phyloP scores from a whole-genome alignment of 2,329 filamentous ascomycete genomes.

The Colletotrichum scovillei region DNA sequence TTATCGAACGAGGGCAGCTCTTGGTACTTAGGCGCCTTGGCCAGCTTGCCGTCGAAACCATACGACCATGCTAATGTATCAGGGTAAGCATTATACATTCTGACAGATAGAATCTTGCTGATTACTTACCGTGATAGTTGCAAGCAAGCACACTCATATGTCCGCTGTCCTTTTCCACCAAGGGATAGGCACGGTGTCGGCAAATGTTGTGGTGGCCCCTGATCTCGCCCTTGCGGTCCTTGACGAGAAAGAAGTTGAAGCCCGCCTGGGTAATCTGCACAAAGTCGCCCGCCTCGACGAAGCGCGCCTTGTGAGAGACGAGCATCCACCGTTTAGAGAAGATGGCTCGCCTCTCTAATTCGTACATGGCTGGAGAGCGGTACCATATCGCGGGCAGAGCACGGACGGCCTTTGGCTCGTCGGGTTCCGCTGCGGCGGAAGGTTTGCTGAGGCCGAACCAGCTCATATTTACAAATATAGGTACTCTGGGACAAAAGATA shows the following conservation, averaged over 20 bases:
- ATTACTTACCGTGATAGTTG: conserved; percentile 42
- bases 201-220: conserved; percentile 36
- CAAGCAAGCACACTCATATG: background rate
- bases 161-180: conserved; percentile 36
- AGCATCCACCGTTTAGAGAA: conserved; percentile 49
- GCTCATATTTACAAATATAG: background rate
- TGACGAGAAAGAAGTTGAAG: conserved; percentile 36
- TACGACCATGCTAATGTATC: conserved; percentile 60
- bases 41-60: conserved; percentile 53
- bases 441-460: background rate
- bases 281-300: conserved; percentile 34
- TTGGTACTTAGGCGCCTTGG: conserved; percentile 56
- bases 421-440: too few relatives aligned
- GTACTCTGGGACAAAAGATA: background rate
- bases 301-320: conserved; percentile 38
- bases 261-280: conserved; percentile 33
- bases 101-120: too few relatives aligned
- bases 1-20: conserved; percentile 53
- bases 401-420: background rate
- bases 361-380: conserved; percentile 47
- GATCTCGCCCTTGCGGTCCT: conserved; percentile 32
- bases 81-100: too few relatives aligned
- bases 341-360: conserved; percentile 52
- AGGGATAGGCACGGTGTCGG: conserved; percentile 35
- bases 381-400: conserved; percentile 41